These are phyloP conservation scores for Periconia sp. DNA, from an alignment of 2,329 filamentous ascomycete genomes.

Conservation along the genomic window DNA sequence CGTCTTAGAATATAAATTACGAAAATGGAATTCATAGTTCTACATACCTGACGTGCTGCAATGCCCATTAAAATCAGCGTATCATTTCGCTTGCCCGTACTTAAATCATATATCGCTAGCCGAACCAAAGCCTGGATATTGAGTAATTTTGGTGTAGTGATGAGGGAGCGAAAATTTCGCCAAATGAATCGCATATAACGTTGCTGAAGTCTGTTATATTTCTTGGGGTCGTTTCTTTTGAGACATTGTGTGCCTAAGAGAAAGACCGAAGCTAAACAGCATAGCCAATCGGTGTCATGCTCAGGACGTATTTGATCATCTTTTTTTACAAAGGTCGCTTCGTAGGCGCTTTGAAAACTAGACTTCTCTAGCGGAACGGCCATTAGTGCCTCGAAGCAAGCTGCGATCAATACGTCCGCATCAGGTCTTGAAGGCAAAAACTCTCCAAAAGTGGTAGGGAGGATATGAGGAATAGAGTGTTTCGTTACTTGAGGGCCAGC, in stretches of 20 bases:
- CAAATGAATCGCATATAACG: constrained; percentile 35
- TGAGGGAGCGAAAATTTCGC: constrained; percentile 38
- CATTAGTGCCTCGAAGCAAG: constrained; percentile 47
- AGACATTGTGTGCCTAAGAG: constrained; percentile 46
- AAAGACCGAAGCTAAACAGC: constrained; percentile 46
- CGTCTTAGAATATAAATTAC: not conserved
- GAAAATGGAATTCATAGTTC: not conserved
- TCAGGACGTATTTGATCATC: constrained; percentile 25
- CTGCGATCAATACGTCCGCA: constrained; percentile 42
- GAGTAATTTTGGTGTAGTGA: constrained; percentile 43
- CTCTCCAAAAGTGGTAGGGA: constrained; percentile 12
- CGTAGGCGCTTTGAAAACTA: constrained; percentile 44
- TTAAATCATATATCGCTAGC: constrained; percentile 46
- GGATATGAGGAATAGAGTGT: constrained; percentile 14
- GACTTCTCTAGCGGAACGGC: constrained; percentile 46
- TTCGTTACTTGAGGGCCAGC: constrained; percentile 16
- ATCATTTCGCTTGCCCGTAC: constrained; percentile 46
- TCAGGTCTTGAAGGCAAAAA: constrained; percentile 39
- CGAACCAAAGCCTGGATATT: constrained; percentile 49
- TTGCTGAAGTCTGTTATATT: constrained; percentile 18
- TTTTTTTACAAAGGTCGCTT: constrained; percentile 40
- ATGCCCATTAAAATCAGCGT: constrained; percentile 46
- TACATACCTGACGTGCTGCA: constrained; percentile 42
- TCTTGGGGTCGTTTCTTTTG: constrained; percentile 30
- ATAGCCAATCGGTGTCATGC: constrained; percentile 46